Evolutionary conservation across 2,329 filamentous ascomycete species (phyloP), one percentile per base, ranked within the genome.

Genomic region (Hypocrella siamensis): DNA sequence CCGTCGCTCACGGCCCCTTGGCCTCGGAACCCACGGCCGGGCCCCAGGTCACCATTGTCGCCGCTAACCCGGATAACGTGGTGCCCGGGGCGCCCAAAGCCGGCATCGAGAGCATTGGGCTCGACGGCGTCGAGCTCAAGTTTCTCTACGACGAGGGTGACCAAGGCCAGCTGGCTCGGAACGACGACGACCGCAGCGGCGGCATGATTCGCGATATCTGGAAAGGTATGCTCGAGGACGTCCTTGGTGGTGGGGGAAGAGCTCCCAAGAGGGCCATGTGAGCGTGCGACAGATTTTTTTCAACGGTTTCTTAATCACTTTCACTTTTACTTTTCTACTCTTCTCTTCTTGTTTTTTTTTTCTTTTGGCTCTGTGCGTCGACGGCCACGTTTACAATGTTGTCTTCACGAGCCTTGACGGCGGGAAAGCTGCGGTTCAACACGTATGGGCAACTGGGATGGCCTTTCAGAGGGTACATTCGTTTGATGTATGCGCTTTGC

Each of bases 81-180:
- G 47, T 63, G 4, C 56, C 67, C 4, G 58, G 60, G 3, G 56
- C 61, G 5, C 61, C 68, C 4, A 52, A 76, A 35, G 67, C 65
- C 7, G 66, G 69, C 45, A 58, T 75, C n/a, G 67, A 73, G 44
- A 61, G 61, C n/a, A 63, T 72, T 42, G 61, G 63, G 29, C 44
- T 71, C 6, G 69, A 74, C 46, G 61, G 68, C 29, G 56, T 69
- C 5, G 62, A 70, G 48, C 54, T 75, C 32, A 66, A 65, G 46
- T 66, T 69, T 42, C 54, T 55, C 8, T 63, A 70, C 38, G 51
- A 58, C 21, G 35, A 45, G 38, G 34, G 34, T 41, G 27, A 16
- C 48, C 37, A 16, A 28, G 37, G 38, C n/a, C 46, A 54, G 32
- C n/a, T n/a, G n/a, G n/a, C n/a, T n/a, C n/a, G n/a, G n/a, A n/a